These are phyloP conservation scores for Periconia macrospinosa DNA, from an alignment of 2,329 filamentous ascomycete genomes.

Conservation along the genomic window DNA sequence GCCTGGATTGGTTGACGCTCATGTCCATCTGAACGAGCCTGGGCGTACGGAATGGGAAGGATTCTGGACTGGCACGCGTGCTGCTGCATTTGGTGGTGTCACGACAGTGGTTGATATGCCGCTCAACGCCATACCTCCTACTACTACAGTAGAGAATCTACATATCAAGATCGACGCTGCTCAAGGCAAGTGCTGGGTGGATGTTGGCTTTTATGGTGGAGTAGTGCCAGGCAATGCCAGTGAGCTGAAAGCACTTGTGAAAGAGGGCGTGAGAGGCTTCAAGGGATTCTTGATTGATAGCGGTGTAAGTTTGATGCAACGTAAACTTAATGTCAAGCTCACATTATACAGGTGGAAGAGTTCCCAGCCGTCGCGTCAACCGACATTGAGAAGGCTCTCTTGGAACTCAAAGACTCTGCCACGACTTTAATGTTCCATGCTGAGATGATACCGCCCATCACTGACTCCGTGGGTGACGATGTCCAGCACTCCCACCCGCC, in stretches of 20 bases:
- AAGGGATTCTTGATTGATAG: conserved; percentile 98
- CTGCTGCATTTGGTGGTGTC: conserved; percentile 92
- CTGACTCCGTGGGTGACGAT: conserved; percentile 76
- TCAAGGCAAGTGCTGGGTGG: conserved; percentile 90
- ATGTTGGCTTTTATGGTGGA: conserved; percentile 97
- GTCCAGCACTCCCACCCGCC: conserved; percentile 72
- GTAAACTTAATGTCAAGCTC: conserved; percentile 12
- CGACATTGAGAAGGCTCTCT: conserved; percentile 81
- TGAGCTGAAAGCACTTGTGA: conserved; percentile 78
- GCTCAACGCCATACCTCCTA: conserved; percentile 93
- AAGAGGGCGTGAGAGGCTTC: conserved; percentile 88
- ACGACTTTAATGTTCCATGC: conserved; percentile 99
- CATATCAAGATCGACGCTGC: conserved; percentile 85
- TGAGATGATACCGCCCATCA: conserved; percentile 92
- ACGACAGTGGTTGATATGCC: conserved; percentile 99
- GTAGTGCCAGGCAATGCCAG: conserved; percentile 85
- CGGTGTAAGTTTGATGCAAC: conserved; percentile 65
- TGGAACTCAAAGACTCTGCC: conserved; percentile 73
- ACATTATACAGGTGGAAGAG: conserved; percentile 72
- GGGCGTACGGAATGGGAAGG: conserved; percentile 98
- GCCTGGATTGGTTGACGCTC: conserved; percentile 91
- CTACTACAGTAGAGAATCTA: conserved; percentile 81
- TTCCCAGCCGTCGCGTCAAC: conserved; percentile 85
- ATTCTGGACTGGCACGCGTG: conserved; percentile 91
- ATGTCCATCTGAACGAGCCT: conserved; percentile 97